Conservation (phyloP, 306 rosid genomes). For the Carpinus viminea region DNA sequence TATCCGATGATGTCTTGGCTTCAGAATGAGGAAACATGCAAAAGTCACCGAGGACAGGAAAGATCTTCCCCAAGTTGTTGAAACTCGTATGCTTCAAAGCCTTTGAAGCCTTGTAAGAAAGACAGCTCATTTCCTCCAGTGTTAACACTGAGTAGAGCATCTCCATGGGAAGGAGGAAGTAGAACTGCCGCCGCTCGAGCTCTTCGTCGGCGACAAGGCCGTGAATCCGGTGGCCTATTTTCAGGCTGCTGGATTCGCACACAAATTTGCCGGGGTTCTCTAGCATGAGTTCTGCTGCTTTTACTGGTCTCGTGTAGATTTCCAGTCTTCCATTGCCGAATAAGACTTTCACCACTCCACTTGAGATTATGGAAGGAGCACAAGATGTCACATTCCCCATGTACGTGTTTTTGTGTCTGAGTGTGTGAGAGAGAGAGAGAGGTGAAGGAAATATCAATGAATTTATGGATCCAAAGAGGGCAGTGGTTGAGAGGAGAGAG, state of each 20-base stretch:
- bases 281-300: conserved; percentile 71
- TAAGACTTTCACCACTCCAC: conserved; percentile 49
- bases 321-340: conserved; percentile 58
- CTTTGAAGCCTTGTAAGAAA: conserved; percentile 59
- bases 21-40: conserved; percentile 55
- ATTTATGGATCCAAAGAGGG: conserved; percentile 35
- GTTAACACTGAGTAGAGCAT: conserved; percentile 82
- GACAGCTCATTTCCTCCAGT: conserved; percentile 66
- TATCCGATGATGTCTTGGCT: conserved; percentile 23
- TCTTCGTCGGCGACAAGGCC: conserved; percentile 70
- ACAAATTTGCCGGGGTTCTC: conserved; percentile 68
- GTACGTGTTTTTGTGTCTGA: not conserved
- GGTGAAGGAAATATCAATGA: conserved; percentile 16
- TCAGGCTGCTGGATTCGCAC: conserved; percentile 68
- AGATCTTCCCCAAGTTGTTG: conserved; percentile 63
- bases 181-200: conserved; percentile 54
- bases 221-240: conserved; percentile 70
- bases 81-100: conserved; percentile 54
- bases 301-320: conserved; percentile 50
- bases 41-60: conserved; percentile 63
- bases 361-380: conserved; percentile 53
- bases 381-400: conserved; percentile 87
- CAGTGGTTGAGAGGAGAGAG: conserved; percentile 32
- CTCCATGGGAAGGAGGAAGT: conserved; percentile 87
- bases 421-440: not conserved